phyloP scores from a whole-genome alignment of 495 filamentous ascomycete species.

The Lindgomyces ingoldianus region DNA sequence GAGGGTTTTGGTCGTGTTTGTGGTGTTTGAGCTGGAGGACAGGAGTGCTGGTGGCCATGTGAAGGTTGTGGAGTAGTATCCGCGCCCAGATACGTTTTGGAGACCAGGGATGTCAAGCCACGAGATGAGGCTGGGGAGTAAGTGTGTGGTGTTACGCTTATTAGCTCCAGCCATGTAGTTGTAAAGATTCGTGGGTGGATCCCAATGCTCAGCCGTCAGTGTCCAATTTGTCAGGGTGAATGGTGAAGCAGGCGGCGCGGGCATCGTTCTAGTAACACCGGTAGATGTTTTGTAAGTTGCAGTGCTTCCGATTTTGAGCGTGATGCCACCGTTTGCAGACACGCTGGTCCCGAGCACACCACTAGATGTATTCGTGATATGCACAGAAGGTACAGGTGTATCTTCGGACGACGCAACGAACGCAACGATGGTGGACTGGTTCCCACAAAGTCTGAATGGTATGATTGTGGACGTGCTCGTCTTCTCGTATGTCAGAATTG shows the following conservation, averaged over 20 bases:
- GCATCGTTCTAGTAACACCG: constrained; percentile 33
- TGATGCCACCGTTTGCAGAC: constrained; percentile 4
- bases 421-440: constrained; percentile 46
- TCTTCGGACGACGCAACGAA: constrained; percentile 36
- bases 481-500: constrained; percentile 41
- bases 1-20: background rate
- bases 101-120: constrained; percentile 57
- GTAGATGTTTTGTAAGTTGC: constrained; percentile 35
- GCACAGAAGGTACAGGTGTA: constrained; percentile 14
- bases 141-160: constrained; percentile 44
- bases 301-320: constrained; percentile 32
- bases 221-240: constrained; percentile 48
- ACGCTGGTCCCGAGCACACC: constrained; percentile 1
- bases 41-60: constrained; percentile 41
- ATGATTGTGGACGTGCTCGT: constrained; percentile 34
- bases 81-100: constrained; percentile 64
- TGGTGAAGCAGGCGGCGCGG: constrained; percentile 4
- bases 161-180: constrained; percentile 35
- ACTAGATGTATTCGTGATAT: constrained; percentile 27
- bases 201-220: constrained; percentile 49
- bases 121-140: constrained; percentile 40
- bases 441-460: constrained; percentile 42
- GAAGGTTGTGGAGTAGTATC: constrained; percentile 55
- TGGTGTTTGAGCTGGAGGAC: constrained; percentile 39
- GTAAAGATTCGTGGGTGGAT: constrained; percentile 43